phyloP scores from a whole-genome alignment of 139 green algal genomes.

The Picochlorum costavermella region DNA sequence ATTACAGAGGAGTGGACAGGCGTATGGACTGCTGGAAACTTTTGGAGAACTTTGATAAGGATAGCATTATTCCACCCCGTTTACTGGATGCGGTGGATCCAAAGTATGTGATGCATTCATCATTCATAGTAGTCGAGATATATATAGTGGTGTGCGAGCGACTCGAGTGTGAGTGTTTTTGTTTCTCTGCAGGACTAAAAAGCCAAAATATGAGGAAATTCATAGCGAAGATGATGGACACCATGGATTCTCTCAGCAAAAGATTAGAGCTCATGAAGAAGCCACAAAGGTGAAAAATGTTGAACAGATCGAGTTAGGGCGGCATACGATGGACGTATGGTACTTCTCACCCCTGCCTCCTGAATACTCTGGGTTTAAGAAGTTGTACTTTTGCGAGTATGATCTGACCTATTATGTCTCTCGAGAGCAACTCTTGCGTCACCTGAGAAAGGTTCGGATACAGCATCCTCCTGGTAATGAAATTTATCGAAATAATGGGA shows the following conservation, averaged over 20 bases:
- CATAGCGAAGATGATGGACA: constrained; percentile 56
- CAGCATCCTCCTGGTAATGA: constrained; percentile 88
- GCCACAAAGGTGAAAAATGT: constrained; percentile 97
- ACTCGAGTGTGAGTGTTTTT: neutral
- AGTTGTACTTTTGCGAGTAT: constrained; percentile 95
- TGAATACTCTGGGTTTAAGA: constrained; percentile 81
- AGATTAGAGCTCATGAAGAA: constrained; percentile 88
- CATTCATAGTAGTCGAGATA: neutral
- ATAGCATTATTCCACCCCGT: constrained; percentile 24
- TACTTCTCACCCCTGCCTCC: constrained; percentile 92
- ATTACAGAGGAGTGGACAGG: constrained; percentile 86
- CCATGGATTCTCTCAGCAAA: constrained; percentile 82
- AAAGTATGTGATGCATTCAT: constrained; percentile 4
- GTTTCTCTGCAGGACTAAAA: constrained; percentile 17
- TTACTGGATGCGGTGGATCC: constrained; percentile 3
- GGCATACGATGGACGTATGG: constrained; percentile 87
- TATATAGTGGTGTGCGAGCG: no score
- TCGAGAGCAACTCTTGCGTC: constrained; percentile 72
- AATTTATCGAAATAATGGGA: constrained; percentile 81
- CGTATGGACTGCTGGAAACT: constrained; percentile 90
- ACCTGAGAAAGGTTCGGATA: constrained; percentile 78
- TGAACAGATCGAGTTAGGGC: constrained; percentile 81
- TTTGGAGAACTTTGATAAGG: constrained; percentile 58
- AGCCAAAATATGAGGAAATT: constrained; percentile 51
- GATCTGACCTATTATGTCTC: constrained; percentile 58